phyloP scores from a whole-genome alignment of 1,284 basidiomycete genomes.

The Pseudozyma flocculosa region DNA sequence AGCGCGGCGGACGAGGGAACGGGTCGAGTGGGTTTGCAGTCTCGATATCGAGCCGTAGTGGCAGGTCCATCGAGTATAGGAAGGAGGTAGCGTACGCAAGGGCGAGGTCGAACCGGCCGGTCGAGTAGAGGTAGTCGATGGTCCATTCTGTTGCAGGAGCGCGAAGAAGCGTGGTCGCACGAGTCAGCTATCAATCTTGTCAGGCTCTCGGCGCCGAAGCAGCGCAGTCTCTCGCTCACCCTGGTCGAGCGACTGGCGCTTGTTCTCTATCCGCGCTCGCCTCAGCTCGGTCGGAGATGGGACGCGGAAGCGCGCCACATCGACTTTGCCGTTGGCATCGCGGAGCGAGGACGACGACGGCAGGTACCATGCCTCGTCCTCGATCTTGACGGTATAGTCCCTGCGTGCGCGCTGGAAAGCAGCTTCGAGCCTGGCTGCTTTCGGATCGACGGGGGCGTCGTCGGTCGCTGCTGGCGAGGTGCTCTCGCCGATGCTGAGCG shows the following conservation, averaged over 20 bases:
- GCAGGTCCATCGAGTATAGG: slow-evolving; percentile 15
- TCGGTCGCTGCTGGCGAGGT: slow-evolving; percentile 2
- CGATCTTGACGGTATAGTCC: slow-evolving; percentile 26
- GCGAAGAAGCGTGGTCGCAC: no score
- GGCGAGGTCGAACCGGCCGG: slow-evolving; percentile 19
- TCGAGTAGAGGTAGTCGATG: slow-evolving; percentile 17
- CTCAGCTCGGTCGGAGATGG: slow-evolving; percentile 10
- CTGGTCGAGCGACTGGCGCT: slow-evolving; percentile 16
- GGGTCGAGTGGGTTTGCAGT: no score
- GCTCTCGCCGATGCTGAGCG: no score
- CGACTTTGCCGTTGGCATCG: background rate
- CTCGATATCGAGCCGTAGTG: background rate
- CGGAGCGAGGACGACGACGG: background rate
- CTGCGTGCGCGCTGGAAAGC: slow-evolving; percentile 26
- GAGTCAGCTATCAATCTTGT: no score
- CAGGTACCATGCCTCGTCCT: slow-evolving; percentile 16
- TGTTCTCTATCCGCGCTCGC: slow-evolving; percentile 2
- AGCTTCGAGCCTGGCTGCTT: slow-evolving; percentile 21
- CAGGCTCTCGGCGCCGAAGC: no score
- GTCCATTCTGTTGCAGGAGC: slow-evolving; percentile 39
- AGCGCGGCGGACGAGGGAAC: no score
- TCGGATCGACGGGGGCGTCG: slow-evolving; percentile 12
- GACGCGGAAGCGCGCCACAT: slow-evolving; percentile 1
- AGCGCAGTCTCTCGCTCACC: no score
- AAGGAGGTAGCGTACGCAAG: slow-evolving; percentile 24